Evolutionary conservation across 2,329 filamentous ascomycete species (phyloP).

Genomic region (Colletotrichum brevisporum): DNA sequence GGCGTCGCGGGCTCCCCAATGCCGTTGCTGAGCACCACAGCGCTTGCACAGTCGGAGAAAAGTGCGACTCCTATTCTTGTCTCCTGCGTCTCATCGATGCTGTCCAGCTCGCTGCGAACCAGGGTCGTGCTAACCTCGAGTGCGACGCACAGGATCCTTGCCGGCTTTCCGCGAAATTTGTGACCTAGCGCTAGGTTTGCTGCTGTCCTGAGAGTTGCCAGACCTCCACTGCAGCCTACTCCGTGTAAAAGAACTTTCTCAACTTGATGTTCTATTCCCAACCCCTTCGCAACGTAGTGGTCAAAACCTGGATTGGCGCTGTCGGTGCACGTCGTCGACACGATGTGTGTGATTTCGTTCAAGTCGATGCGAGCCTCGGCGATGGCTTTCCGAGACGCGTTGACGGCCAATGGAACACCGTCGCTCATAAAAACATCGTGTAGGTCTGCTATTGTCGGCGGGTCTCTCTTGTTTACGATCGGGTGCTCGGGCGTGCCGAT

Average conservation of each 20-base stretch:
- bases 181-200: slow-evolving; percentile 77
- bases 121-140: slow-evolving; percentile 74
- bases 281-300: slow-evolving; percentile 71
- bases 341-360: slow-evolving; percentile 74
- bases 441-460: slow-evolving; percentile 69
- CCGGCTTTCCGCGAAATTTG: slow-evolving; percentile 69
- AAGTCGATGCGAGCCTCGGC: slow-evolving; percentile 66
- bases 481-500: slow-evolving; percentile 74
- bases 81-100: slow-evolving; percentile 70
- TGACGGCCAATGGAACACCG: slow-evolving; percentile 70
- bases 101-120: slow-evolving; percentile 76
- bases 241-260: slow-evolving; percentile 78
- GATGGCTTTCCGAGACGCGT: slow-evolving; percentile 68
- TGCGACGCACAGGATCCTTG: slow-evolving; percentile 75
- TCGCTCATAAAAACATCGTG: slow-evolving; percentile 69
- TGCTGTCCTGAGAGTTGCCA: slow-evolving; percentile 73
- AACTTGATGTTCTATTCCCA: slow-evolving; percentile 70
- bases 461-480: slow-evolving; percentile 68
- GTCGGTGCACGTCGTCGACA: slow-evolving; percentile 78
- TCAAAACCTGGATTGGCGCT: slow-evolving; percentile 79
- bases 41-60: slow-evolving; percentile 80
- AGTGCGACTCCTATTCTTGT: slow-evolving; percentile 76
- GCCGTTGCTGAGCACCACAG: slow-evolving; percentile 74
- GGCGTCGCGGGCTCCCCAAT: slow-evolving; percentile 62
- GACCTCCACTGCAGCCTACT: slow-evolving; percentile 75